Base-by-base conservation (phyloP, 768 basidiomycete genomes). In the Pulveroboletus sp. region DNA sequence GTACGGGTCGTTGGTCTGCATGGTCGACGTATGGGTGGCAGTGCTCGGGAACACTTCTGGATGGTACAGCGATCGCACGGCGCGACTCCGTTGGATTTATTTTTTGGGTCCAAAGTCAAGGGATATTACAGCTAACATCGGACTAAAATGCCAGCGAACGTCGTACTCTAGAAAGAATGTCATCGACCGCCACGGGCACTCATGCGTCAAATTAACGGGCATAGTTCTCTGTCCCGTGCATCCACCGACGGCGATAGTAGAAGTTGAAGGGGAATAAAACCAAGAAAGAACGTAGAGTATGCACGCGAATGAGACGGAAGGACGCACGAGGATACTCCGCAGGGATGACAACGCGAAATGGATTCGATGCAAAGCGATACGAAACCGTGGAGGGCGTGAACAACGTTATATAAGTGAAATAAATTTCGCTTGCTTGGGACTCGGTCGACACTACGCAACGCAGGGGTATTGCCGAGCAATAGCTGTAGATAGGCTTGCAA, bases 361-460 rank as follows among this genome's bases (percentile, higher is more conserved):
- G 46, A 39, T 40, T 38, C 30, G 58, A 47, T 63, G 64, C 59
- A 56, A 59, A 64, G 53, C 52, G 61, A 61, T 31, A 43, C 53
- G 51, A 43, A 57, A 57, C 65, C 60, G 47, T 67, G 43, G 54
- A 40, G 30, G 59, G 53, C 58, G 57, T 63, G 47, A 64, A 64
- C 53, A 55, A 61, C 59, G 62, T 67, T 67, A 67, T 59, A 69
- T 68, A 68, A 54, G 36, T 64, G 68, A 60, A 67, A 67, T 67
- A 67, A 57, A 58, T 61, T 63, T 62, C 50, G 64, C 57, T 69
- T 62, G 57, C 59, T 65, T 61, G 46, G 48, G 51, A 24, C 56
- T 46, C 54, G 42, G 43, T 54, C 46, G 51, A 54, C 61, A 55
- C 56, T 56, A 59, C 56, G 51, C 62, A 56, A 58, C 55, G 47